phyloP scores from a whole-genome alignment of 495 filamentous ascomycete species.

The Tuber borchii region DNA sequence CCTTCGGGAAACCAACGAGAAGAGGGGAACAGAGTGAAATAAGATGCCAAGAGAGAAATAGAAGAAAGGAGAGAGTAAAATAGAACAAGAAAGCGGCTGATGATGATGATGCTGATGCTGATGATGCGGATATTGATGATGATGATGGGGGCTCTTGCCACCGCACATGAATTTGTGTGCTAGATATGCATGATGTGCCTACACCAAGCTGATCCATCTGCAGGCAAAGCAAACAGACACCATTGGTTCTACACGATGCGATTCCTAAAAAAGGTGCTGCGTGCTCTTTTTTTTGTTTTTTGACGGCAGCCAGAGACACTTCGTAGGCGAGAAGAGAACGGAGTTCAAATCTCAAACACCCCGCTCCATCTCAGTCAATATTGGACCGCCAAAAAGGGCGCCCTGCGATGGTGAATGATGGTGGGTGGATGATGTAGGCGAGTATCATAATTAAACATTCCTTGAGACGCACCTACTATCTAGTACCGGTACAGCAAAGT shows the following conservation, averaged over 20 bases:
- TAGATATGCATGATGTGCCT: neutral
- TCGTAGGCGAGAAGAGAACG: neutral
- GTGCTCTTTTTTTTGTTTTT: neutral
- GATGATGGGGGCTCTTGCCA: neutral
- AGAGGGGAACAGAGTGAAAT: neutral
- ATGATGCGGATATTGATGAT: neutral
- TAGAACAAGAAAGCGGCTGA: neutral
- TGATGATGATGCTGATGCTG: neutral
- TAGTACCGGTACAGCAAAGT: neutral
- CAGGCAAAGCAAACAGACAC: neutral
- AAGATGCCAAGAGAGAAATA: neutral
- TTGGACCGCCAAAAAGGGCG: neutral
- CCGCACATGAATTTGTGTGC: neutral
- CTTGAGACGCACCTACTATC: neutral
- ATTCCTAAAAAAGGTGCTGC: conserved; percentile 5
- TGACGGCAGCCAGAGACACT: conserved; percentile 3
- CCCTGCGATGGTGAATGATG: neutral
- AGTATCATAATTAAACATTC: neutral
- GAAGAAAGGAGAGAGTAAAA: neutral
- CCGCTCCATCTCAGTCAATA: conserved; percentile 1
- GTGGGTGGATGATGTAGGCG: neutral
- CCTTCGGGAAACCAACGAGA: neutral
- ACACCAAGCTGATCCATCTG: neutral
- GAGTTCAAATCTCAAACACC: conserved; percentile 1
- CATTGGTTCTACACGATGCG: neutral